Evolutionary conservation across 129 eudicot genomes (phyloP).

Genomic region (Chrysanthemum makinoi): DNA sequence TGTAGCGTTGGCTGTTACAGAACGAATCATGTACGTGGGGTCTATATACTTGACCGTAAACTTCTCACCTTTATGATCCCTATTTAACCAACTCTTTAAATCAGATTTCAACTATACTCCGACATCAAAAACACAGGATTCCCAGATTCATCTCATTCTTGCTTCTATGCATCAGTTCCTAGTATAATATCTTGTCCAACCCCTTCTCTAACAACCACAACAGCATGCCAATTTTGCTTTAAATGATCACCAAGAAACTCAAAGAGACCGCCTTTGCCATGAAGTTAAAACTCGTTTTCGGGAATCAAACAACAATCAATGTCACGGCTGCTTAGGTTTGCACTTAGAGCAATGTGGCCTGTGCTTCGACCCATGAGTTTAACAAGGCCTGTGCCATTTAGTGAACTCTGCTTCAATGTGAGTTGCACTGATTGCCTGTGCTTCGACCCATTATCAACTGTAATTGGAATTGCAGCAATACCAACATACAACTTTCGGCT

Average conservation of each 20-base stretch:
- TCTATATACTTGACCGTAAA: constrained; percentile 77
- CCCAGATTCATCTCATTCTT: constrained; percentile 71
- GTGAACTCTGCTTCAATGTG: too few relatives aligned
- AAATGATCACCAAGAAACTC: constrained; percentile 56
- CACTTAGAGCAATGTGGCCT: constrained; percentile 73
- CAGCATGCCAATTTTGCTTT: constrained; percentile 62
- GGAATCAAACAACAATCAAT: constrained; percentile 88
- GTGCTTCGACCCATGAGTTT: constrained; percentile 96
- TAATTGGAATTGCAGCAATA: too few relatives aligned
- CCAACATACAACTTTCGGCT: too few relatives aligned
- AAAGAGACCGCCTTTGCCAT: constrained; percentile 76
- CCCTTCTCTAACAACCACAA: constrained; percentile 86
- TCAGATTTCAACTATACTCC: constrained; percentile 79
- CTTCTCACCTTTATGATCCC: constrained; percentile 55
- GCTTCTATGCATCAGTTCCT: constrained; percentile 38
- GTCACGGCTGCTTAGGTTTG: constrained; percentile 79
- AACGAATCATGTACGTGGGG: constrained; percentile 83
- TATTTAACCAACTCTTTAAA: constrained; percentile 68
- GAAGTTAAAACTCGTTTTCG: constrained; percentile 59
- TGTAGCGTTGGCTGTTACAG: constrained; percentile 71
- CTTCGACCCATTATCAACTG: too few relatives aligned
- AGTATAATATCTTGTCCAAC: constrained; percentile 75
- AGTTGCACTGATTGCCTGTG: too few relatives aligned
- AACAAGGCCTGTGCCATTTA: constrained; percentile 75
- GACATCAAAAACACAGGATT: constrained; percentile 75